Evolutionary conservation across 2,329 filamentous ascomycete genomes (phyloP).

Genomic region (Chaetomium strumarium): DNA sequence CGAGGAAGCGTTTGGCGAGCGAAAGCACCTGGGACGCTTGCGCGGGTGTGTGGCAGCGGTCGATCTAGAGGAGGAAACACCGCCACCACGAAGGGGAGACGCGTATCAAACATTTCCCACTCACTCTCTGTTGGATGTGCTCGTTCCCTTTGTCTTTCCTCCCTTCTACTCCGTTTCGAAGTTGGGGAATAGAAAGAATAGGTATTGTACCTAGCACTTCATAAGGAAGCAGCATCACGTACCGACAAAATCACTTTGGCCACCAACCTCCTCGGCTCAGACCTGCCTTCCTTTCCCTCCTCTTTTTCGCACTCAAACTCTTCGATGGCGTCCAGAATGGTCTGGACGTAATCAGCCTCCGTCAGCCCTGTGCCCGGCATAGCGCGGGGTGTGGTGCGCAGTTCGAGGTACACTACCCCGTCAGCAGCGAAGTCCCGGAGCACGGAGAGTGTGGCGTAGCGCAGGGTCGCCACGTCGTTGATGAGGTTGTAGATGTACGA

Average conservation of each 20-base stretch:
- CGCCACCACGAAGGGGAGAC: no score
- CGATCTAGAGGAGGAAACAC: slow-evolving; percentile 38
- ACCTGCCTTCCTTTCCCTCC: no score
- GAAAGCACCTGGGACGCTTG: slow-evolving; percentile 60
- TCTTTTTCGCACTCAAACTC: slow-evolving; percentile 37
- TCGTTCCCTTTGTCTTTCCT: no score
- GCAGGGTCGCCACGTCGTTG: slow-evolving; percentile 54
- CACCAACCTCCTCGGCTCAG: slow-evolving; percentile 38
- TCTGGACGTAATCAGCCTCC: slow-evolving; percentile 57
- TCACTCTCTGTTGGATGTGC: no score
- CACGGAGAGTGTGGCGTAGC: slow-evolving; percentile 58
- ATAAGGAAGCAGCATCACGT: not conserved
- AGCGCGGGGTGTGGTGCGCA: slow-evolving; percentile 71
- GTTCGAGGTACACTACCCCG: slow-evolving; percentile 70
- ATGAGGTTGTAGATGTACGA: slow-evolving; percentile 74
- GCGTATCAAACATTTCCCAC: no score
- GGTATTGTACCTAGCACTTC: not conserved
- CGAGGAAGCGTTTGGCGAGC: slow-evolving; percentile 52
- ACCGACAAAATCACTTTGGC: slow-evolving; percentile 62
- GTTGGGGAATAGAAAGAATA: no score
- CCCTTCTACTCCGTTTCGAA: no score
- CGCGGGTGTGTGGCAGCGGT: slow-evolving; percentile 54
- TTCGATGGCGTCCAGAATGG: slow-evolving; percentile 59
- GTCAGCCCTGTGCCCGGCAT: slow-evolving; percentile 49
- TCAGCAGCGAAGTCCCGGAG: slow-evolving; percentile 61